phyloP scores from a whole-genome alignment of 805 yeast species.

The Candida adriatica region DNA sequence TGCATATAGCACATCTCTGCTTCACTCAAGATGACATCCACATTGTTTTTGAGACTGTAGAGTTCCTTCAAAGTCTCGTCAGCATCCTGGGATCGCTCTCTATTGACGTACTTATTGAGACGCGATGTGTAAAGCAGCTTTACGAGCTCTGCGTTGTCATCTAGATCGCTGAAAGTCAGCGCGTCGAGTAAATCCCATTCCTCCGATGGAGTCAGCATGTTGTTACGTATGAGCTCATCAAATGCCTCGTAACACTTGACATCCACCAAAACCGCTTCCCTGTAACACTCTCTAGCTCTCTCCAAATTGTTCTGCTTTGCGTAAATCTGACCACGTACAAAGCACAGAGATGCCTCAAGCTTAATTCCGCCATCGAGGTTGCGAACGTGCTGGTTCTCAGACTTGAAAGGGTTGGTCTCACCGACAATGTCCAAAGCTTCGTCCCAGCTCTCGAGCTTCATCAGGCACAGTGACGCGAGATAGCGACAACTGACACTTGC shows the following conservation, averaged over 20 bases:
- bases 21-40: slow-evolving; percentile 59
- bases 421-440: slow-evolving; percentile 86
- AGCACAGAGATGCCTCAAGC: slow-evolving; percentile 82
- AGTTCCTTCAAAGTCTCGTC: slow-evolving; percentile 61
- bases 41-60: slow-evolving; percentile 60
- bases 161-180: slow-evolving; percentile 65
- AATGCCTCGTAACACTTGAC: slow-evolving; percentile 93
- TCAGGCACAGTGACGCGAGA: slow-evolving; percentile 66
- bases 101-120: slow-evolving; percentile 65
- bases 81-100: slow-evolving; percentile 54
- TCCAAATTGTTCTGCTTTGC: slow-evolving; percentile 80
- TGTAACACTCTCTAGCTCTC: slow-evolving; percentile 77
- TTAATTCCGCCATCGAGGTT: slow-evolving; percentile 79
- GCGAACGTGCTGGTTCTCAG: slow-evolving; percentile 28
- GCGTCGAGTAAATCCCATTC: slow-evolving; percentile 73
- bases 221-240: slow-evolving; percentile 64
- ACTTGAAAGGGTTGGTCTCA: slow-evolving; percentile 66
- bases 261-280: slow-evolving; percentile 82
- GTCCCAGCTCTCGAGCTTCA: slow-evolving; percentile 72
- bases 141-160: slow-evolving; percentile 76
- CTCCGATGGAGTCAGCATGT: slow-evolving; percentile 73
- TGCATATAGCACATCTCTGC: slow-evolving; percentile 69
- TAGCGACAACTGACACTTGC: slow-evolving; percentile 72
- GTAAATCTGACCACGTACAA: slow-evolving; percentile 74
- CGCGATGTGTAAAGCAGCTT: slow-evolving; percentile 68